Base-by-base conservation (phyloP, 1,284 basidiomycete genomes). In the Microbotryum intermedium region DNA sequence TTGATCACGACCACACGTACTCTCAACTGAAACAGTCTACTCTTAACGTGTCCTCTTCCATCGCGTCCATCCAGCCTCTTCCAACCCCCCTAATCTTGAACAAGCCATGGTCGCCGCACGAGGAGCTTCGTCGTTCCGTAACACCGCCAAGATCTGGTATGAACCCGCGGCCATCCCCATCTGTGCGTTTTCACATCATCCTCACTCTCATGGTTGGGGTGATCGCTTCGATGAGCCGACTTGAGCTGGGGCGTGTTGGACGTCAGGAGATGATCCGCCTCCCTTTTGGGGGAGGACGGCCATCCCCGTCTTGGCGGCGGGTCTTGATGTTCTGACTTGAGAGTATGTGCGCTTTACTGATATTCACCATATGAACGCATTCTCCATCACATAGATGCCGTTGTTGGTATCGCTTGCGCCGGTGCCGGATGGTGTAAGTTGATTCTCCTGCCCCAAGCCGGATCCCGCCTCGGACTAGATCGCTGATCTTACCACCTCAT, bases 351-450 rank as follows among this genome's bases (percentile, higher is more conserved):
- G 11, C n/a, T 23, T 4, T 20, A 25, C 34, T 50, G 21, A 49
- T 21, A 20, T 21, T 55, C 9, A 16, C 34, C 13, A 16, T 39
- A 3, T 39, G 34, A n/a, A n/a, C n/a, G n/a, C n/a, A 21, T 50
- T 42, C 42, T 18, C 11, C 6, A 16, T 43, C 16, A 13, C 0
- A 18, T 25, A 56, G 55, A 57, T 39, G 49, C 45, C 16, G 47
- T 45, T 21, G 42, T 51, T 23, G 55, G 49, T 23, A 28, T 57
- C 10, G 55, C 55, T 28, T 43, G 34, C 28, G 47, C 25, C 13
- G 55, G 55, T 21, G 47, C 55, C 10, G 55, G 48, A 25, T 57
- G 55, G 55, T 57, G 54, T 55, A 16, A 49, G 54, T 55, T 6
- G 7, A 11, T 18, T 25, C 47, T 16, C 18, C 13, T 16, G 9